Percentiles rank a stretch among this genome's conserved stretches.
Evolutionary conservation across 805 yeast species (phyloP).

Genomic region (Wickerhamiella kurtzmanii): DNA sequence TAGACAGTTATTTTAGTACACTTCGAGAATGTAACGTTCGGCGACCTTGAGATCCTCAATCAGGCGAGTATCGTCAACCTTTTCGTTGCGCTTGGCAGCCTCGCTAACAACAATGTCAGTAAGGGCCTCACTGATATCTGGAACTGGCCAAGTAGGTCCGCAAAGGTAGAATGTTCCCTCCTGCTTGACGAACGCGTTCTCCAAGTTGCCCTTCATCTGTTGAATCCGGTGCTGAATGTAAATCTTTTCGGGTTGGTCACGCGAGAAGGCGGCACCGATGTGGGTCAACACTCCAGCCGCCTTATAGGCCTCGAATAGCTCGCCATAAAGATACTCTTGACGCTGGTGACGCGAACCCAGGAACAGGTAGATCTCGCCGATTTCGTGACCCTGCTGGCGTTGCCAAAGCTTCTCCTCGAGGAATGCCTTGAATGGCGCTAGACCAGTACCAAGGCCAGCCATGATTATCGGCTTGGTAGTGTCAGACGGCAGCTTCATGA

Average conservation of each 20-base stretch:
- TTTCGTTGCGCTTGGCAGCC: conserved; percentile 52
- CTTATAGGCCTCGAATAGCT: conserved; percentile 91
- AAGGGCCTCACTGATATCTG: conserved; percentile 83
- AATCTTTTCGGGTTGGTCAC: conserved; percentile 91
- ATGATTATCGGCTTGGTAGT: conserved; percentile 83
- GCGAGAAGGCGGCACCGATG: conserved; percentile 94
- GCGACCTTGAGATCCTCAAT: conserved; percentile 89
- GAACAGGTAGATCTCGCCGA: conserved; percentile 78
- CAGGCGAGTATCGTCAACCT: conserved; percentile 58
- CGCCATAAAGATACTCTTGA: conserved; percentile 93
- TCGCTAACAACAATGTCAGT: conserved; percentile 66
- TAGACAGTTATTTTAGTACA: conserved; percentile 58
- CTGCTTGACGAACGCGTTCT: conserved; percentile 63
- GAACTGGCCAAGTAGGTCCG: conserved; percentile 99
- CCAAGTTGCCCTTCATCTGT: conserved; percentile 56
- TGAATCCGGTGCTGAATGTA: conserved; percentile 90
- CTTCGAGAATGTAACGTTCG: conserved; percentile 86
- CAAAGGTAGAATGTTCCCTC: conserved; percentile 88
- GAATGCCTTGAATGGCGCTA: conserved; percentile 97
- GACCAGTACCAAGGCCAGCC: conserved; percentile 96
- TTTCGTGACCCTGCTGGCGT: conserved; percentile 70
- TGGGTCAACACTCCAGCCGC: conserved; percentile 86
- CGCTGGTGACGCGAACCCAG: conserved; percentile 91
- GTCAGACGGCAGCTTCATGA: conserved; percentile 85
- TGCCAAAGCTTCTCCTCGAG: conserved; percentile 93